Conservation (phyloP, 257 asterid species). For the Forsythia suspensa region DNA sequence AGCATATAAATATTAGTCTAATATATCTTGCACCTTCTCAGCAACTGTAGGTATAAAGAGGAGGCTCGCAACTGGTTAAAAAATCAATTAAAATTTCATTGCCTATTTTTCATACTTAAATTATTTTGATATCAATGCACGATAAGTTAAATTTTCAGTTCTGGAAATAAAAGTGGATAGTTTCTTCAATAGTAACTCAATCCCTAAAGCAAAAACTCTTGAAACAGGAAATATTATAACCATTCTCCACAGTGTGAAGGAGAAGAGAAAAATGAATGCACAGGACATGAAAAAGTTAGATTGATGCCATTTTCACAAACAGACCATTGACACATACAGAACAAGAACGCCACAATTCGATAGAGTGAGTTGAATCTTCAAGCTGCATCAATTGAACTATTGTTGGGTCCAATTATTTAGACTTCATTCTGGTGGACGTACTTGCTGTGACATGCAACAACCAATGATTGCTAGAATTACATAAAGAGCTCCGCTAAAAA, state of each 20-base stretch:
- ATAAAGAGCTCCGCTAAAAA: not conserved
- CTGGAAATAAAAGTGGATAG: not conserved
- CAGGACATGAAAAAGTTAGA: not conserved
- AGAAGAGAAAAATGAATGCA: not conserved
- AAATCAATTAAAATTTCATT: constrained; percentile 20
- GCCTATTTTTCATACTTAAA: not conserved
- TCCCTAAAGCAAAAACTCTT: not conserved
- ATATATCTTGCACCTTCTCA: constrained; percentile 37
- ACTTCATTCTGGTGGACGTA: not conserved
- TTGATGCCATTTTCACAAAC: not conserved
- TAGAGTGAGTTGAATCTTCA: not conserved
- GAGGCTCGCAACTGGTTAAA: constrained; percentile 22
- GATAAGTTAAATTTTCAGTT: not conserved
- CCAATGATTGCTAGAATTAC: not conserved
- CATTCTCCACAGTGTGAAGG: not conserved
- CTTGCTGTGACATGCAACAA: not conserved
- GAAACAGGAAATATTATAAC: not conserved
- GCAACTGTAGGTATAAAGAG: constrained; percentile 39
- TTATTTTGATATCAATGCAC: not conserved
- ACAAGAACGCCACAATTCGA: not conserved
- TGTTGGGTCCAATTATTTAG: not conserved
- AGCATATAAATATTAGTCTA: constrained; percentile 35
- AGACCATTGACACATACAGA: not conserved
- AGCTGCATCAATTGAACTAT: too few species aligned
- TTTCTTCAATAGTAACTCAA: not conserved